Evolutionary conservation across 805 yeast species (phyloP).

Genomic region (Starmera amethionina): DNA sequence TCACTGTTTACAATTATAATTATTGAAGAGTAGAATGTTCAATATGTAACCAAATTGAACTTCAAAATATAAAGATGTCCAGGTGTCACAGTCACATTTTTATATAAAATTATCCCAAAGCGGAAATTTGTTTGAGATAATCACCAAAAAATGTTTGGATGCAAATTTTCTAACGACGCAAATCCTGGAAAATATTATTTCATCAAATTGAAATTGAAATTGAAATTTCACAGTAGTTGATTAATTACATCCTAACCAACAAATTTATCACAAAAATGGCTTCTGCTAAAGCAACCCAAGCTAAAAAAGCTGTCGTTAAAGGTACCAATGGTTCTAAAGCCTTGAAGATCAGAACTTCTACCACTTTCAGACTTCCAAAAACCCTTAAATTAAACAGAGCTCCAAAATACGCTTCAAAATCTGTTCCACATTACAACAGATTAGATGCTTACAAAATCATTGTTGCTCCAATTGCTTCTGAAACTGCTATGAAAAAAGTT

Average conservation of each 20-base stretch:
- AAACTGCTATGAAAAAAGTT: slow-evolving; percentile 98
- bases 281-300: slow-evolving; percentile 78
- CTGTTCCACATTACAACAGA: slow-evolving; percentile 97
- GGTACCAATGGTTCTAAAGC: slow-evolving; percentile 91
- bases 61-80: too few species aligned
- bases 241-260: slow-evolving; percentile 7
- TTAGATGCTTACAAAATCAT: slow-evolving; percentile 91
- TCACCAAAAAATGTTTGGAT: too few species aligned
- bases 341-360: slow-evolving; percentile 85
- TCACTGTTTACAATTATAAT: too few species aligned
- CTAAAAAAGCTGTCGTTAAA: slow-evolving; percentile 97
- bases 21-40: too few species aligned
- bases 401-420: slow-evolving; percentile 92
- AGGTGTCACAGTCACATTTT: too few species aligned
- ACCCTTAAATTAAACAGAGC: slow-evolving; percentile 88
- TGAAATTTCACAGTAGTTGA: neutral
- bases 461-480: slow-evolving; percentile 92
- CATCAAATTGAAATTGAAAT: neutral
- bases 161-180: too few species aligned
- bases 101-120: too few species aligned
- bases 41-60: too few species aligned
- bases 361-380: slow-evolving; percentile 97
- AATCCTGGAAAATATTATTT: too few species aligned
- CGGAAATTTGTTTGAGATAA: too few species aligned
- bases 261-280: slow-evolving; percentile 2